Conservation (phyloP, 495 filamentous ascomycete genomes). For the Penicillium bialowiezense region DNA sequence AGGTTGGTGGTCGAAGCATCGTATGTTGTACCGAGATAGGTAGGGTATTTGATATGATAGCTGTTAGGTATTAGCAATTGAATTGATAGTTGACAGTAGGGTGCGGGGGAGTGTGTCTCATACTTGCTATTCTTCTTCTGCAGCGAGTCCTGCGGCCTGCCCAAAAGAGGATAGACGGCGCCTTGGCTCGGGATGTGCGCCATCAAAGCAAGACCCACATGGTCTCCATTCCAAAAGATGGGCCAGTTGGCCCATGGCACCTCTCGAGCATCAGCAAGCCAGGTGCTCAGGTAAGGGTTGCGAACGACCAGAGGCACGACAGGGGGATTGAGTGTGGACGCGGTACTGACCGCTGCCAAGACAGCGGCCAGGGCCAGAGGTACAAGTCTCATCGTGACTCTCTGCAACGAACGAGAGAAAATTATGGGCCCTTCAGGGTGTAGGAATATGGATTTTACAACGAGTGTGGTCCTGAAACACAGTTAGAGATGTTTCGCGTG, state of each 20-base stretch:
- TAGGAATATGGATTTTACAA: not conserved
- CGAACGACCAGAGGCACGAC: conserved; percentile 86
- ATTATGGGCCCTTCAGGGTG: not conserved
- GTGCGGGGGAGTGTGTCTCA: conserved; percentile 6
- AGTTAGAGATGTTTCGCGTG: not conserved
- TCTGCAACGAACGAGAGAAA: not conserved
- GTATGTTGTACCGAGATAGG: conserved; percentile 75
- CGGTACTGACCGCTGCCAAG: conserved; percentile 34
- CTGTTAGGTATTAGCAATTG: conserved; percentile 19
- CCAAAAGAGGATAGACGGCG: conserved; percentile 82
- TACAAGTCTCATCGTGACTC: conserved; percentile 33
- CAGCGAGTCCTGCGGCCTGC: conserved; percentile 81
- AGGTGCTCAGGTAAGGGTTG: conserved; percentile 89
- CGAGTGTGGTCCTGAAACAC: not conserved
- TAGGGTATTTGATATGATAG: conserved; percentile 67
- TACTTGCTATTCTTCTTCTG: conserved; percentile 41
- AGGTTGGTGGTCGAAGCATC: conserved; percentile 94
- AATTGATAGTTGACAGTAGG: not conserved
- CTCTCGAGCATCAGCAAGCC: conserved; percentile 75
- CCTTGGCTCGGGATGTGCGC: conserved; percentile 68
- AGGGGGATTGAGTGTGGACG: conserved; percentile 63
- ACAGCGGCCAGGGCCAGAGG: conserved; percentile 32
- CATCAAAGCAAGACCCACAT: conserved; percentile 79
- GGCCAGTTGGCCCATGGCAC: conserved; percentile 92
- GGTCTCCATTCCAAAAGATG: conserved; percentile 88